Conservation (phyloP, 208 protist genomes). For the Novymonas esmeraldas region DNA sequence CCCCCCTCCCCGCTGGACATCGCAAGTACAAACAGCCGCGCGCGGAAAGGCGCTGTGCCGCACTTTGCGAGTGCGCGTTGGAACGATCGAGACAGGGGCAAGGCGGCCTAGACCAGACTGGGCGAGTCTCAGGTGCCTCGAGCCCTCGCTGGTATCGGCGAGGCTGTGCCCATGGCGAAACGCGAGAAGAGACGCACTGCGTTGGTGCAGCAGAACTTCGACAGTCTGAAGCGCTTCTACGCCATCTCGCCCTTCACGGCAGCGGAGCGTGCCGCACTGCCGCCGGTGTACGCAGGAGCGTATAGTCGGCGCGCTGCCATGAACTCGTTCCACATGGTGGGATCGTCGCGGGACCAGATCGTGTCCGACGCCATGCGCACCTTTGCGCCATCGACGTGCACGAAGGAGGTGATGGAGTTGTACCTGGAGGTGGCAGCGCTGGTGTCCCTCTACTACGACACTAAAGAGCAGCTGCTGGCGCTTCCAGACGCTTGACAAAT, state of each 20-base stretch:
- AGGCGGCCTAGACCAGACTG: too few species aligned
- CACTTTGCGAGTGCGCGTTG: too few species aligned
- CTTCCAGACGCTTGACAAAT: constrained; percentile 40
- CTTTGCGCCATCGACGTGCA: constrained; percentile 61
- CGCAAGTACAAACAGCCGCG: too few species aligned
- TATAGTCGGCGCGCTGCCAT: constrained; percentile 77
- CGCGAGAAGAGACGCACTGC: constrained; percentile 35
- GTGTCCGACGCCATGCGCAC: constrained; percentile 82
- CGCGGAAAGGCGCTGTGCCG: too few species aligned
- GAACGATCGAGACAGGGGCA: too few species aligned
- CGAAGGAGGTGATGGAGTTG: constrained; percentile 64
- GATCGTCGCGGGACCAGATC: constrained; percentile 64
- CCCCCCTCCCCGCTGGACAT: too few species aligned
- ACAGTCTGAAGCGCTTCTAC: constrained; percentile 81
- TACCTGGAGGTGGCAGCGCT: constrained; percentile 76
- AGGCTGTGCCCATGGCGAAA: constrained; percentile 30
- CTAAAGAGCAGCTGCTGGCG: constrained; percentile 55
- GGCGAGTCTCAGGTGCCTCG: too few species aligned
- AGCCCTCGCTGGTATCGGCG: too few species aligned
- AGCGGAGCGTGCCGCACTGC: constrained; percentile 49
- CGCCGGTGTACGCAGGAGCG: constrained; percentile 54
- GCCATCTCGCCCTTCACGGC: constrained; percentile 48
- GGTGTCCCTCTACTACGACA: constrained; percentile 83
- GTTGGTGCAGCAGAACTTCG: constrained; percentile 69
- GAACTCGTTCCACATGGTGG: constrained; percentile 65